Base-by-base conservation (phyloP, 2,329 filamentous ascomycete species). In the Parascedosporium putredinis region DNA sequence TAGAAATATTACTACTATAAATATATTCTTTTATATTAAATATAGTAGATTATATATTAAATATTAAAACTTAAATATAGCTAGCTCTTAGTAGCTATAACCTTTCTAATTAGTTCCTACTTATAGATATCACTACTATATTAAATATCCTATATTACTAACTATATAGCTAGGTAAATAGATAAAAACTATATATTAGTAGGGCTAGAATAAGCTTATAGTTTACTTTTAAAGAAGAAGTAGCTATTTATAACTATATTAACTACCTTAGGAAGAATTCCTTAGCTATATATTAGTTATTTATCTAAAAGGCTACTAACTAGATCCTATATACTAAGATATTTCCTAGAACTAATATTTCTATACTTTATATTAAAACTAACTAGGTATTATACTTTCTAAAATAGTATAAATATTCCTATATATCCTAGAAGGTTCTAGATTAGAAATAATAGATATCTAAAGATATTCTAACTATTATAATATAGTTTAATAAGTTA, bases 311-410 rank as follows among this genome's bases (percentile, higher is more conserved):
- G 2, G 16, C 20, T 2, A 6, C 6, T 27, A 44, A 44, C 16
- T 24, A 44, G 8, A 44, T 44, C 8, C 42, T 44, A 9, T 23
- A 5, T 44, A 44, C 16, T 10, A 23, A 27, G 16, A 12, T 27
- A n/a, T 20, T 49, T 43, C 23, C 25, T 29, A 49, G 34, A 49
- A 43, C 36, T 31, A 43, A n/a, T n/a, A n/a, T n/a, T n/a, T n/a
- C n/a, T n/a, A n/a, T n/a, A n/a, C n/a, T n/a, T n/a, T n/a, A n/a
- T n/a, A n/a, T n/a, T n/a, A n/a, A n/a, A n/a, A n/a, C n/a, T n/a
- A n/a, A n/a, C n/a, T n/a, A n/a, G n/a, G 47, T 49, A 10, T 18
- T 24, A 27, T 42, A 42, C 4, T 44, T 44, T 44, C 8, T 44
- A 8, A 22, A 44, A 27, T 24, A 27, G n/a, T 44, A 44, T 44